Evolutionary conservation across 202 grass and related monocot species (phyloP), one percentile per base, ranked within the genome.

Genomic region (Schoenoplectus tabernaemontani): DNA sequence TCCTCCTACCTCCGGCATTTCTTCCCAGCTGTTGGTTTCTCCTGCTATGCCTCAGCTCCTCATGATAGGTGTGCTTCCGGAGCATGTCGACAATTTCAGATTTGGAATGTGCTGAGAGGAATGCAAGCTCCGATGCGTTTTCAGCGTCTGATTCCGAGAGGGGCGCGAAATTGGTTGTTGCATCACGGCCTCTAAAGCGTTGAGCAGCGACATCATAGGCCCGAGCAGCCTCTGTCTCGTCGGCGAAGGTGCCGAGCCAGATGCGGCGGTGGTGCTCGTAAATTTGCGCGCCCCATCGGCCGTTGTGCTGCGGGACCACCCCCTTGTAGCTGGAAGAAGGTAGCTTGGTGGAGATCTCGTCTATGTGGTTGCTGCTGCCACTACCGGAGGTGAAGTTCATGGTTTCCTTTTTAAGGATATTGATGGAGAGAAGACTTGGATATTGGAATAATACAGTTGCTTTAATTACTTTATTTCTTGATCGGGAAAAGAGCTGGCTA

Each of bases 301-400:
- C 93, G 93, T 97, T 97, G 72, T 90, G 93, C 87, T 97, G 93
- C 13, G 93, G 87, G 43, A 97, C 93, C 22, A 97, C 93, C n/a
- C 93, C 93, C 59, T 97, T 97, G 88, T 76, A 97, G 68, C 47
- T 76, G 3, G 88, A 91, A 64, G 93, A 97, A 37, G 88, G 88
- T 69, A 97, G 85, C 81, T 93, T 97, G 5, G 70, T 41, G 12
- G 84, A 74, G 41, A 65, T 62, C 48, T 63, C 79, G 9, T 82
- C 78, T 19, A 17, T 54, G 15, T 24, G 70, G 70, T n/a, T n/a
- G n/a, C 12, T 75, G 24, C 16, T 75, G 46, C 26, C 70, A 54
- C 70, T 75, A 54, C 30, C 54, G 19, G 61, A 56, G 34, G 68
- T 48, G 17, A 48, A 22, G 17, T 86, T 59, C 79, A 80, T 80